A percentile compares a stretch with the other conserved stretches of the same genome.
These are phyloP conservation scores for Populus tremula DNA, from an alignment of 345 rosid genomes.

Conservation along the genomic window DNA sequence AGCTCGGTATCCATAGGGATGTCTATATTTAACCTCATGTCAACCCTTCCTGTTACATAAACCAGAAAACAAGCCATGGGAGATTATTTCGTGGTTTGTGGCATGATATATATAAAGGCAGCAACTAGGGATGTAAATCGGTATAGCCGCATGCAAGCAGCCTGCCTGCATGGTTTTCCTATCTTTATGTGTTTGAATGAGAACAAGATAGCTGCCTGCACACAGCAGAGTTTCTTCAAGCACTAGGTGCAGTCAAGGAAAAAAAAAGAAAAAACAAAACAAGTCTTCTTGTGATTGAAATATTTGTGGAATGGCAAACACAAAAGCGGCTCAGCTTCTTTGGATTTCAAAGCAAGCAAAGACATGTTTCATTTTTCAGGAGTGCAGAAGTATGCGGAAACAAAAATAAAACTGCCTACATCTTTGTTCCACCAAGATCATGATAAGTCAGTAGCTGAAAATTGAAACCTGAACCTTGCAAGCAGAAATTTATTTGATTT, in stretches of 20 bases:
- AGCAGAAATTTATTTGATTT: background rate
- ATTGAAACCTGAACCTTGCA: background rate
- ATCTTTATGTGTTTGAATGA: background rate
- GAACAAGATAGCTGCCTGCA: background rate
- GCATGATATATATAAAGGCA: background rate
- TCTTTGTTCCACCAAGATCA: background rate
- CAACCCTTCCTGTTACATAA: slow-evolving; percentile 57
- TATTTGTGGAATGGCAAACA: too few relatives aligned
- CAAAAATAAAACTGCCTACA: background rate
- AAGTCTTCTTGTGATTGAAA: too few relatives aligned
- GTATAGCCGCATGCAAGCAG: background rate
- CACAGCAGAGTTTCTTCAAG: background rate
- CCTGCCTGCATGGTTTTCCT: background rate
- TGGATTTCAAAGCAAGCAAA: background rate
- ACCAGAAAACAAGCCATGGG: background rate
- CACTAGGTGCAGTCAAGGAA: background rate
- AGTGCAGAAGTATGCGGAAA: background rate
- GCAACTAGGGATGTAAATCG: background rate
- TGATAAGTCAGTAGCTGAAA: background rate
- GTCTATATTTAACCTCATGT: slow-evolving; percentile 57
- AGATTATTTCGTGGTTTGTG: background rate
- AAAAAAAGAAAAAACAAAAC: too few relatives aligned
- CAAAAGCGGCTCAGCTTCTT: background rate
- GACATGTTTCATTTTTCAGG: background rate
- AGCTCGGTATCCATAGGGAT: slow-evolving; percentile 65